phyloP scores from a whole-genome alignment of 371 early-diverging fungal genomes.

The Saksenaea vasiformis region DNA sequence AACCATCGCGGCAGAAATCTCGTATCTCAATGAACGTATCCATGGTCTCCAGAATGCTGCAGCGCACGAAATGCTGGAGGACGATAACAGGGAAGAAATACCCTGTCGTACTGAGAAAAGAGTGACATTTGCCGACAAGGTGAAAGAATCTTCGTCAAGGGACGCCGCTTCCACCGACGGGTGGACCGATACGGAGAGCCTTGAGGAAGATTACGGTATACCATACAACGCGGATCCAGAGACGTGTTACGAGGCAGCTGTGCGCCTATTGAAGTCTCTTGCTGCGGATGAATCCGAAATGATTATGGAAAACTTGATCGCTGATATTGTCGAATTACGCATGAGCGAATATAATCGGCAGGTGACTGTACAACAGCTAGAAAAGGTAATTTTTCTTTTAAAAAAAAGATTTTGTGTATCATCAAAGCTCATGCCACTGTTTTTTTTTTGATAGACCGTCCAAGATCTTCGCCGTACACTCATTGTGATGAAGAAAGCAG shows the following conservation, averaged over 20 bases:
- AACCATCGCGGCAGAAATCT: conserved; percentile 79
- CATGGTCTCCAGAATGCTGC: conserved; percentile 70
- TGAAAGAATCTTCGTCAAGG: conserved; percentile 11
- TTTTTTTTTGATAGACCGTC: conserved; percentile 24
- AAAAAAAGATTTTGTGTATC: too few species aligned
- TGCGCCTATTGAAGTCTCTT: conserved; percentile 62
- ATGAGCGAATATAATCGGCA: conserved; percentile 58
- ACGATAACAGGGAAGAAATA: conserved; percentile 27
- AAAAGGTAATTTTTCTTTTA: conserved; percentile 39
- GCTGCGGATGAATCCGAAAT: conserved; percentile 63
- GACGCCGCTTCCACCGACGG: conserved; percentile 14
- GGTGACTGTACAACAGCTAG: conserved; percentile 56
- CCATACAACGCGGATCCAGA: conserved; percentile 48
- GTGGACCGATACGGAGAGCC: conserved; percentile 32
- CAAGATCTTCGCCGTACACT: conserved; percentile 68
- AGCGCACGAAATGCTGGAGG: conserved; percentile 56
- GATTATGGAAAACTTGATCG: conserved; percentile 67
- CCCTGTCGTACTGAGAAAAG: conserved; percentile 22
- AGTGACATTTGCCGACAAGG: conserved; percentile 45
- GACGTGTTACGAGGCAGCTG: conserved; percentile 51
- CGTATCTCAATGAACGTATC: conserved; percentile 70
- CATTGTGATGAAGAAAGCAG: conserved; percentile 74
- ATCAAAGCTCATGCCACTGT: not conserved
- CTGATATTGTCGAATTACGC: conserved; percentile 71
- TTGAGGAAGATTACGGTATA: conserved; percentile 49